Base-by-base conservation (phyloP, 2,329 filamentous ascomycete species). In the Aspergillus neoniger region DNA sequence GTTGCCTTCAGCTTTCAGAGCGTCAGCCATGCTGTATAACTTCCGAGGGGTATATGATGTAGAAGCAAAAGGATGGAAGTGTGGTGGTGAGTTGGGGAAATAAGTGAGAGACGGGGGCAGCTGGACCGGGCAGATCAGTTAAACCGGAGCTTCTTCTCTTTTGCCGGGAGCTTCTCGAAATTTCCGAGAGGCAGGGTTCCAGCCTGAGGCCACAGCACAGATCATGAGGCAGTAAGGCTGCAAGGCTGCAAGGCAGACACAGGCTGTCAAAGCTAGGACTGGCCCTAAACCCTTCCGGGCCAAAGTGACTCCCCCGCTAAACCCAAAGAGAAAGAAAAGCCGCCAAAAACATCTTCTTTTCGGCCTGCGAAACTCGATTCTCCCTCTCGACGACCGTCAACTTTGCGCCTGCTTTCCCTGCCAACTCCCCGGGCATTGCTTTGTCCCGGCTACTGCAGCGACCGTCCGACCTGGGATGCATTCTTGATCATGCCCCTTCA, bases 1-100 rank as follows among this genome's bases (percentile, higher is more conserved):
- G 85, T 99, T 99, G 83, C 94, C 95, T 77, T 95, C 90, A 73
- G 93, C 92, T 85, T 99, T 99, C 73, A 99, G 87, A 86, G 94
- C 85, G 79, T 89, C 87, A 67, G 87, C 86, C 86, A 88, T 89
- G 65, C 41, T 80, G 65, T n/a, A 51, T 53, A 38, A 59, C 41
- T 59, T 66, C 15, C 44, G 28, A 48, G 17, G 41, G 43, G 52
- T 39, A 47, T 36, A 12, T 28, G 32, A 52, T 32, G 48, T 10
- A 38, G 23, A 36, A 17, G 30, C 52, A 41, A 28, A 38, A 17
- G 23, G 51, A 25, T 51, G 43, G 19, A 48, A 41, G 28, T 28
- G 41, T 54, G 39, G 41, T 21, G 52, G 48, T 19, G 12, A 52
- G 50, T 47, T 48, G 57, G 52, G 51, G 58, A 44, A 17, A 28